Base-by-base conservation (phyloP, 305 asterid genomes). In the Lippia alba region DNA sequence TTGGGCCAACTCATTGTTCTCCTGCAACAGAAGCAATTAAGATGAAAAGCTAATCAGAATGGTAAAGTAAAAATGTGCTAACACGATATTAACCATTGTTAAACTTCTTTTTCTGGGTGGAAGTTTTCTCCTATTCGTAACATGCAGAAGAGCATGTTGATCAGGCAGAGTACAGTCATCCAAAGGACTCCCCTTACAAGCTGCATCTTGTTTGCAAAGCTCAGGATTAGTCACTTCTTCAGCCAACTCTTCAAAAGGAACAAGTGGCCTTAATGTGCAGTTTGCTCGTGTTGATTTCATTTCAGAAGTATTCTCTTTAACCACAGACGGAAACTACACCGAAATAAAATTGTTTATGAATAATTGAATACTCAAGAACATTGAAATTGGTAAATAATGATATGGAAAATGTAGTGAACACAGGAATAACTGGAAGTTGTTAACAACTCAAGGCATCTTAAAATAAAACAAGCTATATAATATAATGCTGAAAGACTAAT, bases 111-210 rank as follows among this genome's bases (percentile, higher is more conserved):
- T 86, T 76, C 88, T 76, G 67, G 81, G 73, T 10, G 88, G 83
- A 70, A 74, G 79, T 85, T 89, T 94, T 83, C 84, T 87, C 84
- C 99, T 80, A 74, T 85, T 91, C 77, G 99, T 94, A 71, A 94
- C 96, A 83, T 88, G 88, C 85, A 87, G 81, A 67, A 94, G 75
- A 76, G 92, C 83, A 78, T 61, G 81, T 46, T 94, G 89, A 61
- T 81, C 86, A 53, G 96, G 97, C 76, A 89, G 87, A 66, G 57
- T 64, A 66, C 81, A 74, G 64, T 85, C 93, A 44, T 80, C 90
- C 57, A 58, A 64, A 77, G 53, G 81, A 69, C 67, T 68, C 59
- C 58, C 73, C 64, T 65, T 60, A 61, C 72, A 69, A 70, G 73
- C 82, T 67, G 78, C 78, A 67, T 83, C 86, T 80, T 79, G 84